Base-by-base conservation (phyloP, 2,329 filamentous ascomycete genomes). In the Colletotrichum liriopes region DNA sequence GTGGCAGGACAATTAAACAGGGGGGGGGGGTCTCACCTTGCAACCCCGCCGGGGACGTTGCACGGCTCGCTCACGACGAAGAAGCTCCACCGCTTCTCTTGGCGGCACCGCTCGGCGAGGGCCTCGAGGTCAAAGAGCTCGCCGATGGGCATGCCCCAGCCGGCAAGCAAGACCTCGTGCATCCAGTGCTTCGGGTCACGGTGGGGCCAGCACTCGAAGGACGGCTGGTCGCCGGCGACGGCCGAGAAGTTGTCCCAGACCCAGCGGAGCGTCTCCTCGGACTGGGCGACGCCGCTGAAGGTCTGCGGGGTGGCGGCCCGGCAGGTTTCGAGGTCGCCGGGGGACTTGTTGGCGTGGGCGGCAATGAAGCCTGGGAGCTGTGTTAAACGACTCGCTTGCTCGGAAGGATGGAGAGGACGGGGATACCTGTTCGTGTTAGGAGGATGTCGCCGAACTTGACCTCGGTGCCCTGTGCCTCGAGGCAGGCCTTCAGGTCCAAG, bases 231-330 rank as follows among this genome's bases (percentile, higher is more conserved):
- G 2, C 88, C 87, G 0, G 85, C 89, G 0, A 90, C 84, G 1
- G 89, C 89, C 0, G 88, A 81, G 74, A 91, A 90, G 18, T 86
- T 83, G 65, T 90, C 85, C 88, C 89, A 91, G 23, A 91, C 80
- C 89, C 89, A 91, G 47, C 84, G 82, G 18, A 89, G 81, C 8
- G 84, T 85, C 6, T 82, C 83, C 20, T 85, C 81, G 2, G 83
- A 84, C 0, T 85, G 85, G 61, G 88, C 83, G 2, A 89, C 81
- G 0, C 88, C 88, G 66, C 68, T 52, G 54, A 74, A 74, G 47
- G 59, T 59, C n/a, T 74, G 73, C 18, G 72, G 72, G 11, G 20
- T 6, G 49, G 52, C 43, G 32, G 37, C 20, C 45, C 65, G 72
- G 41, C 65, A 65, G 58, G 37, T 29, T n/a, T 67, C 52, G 23